Conservation (phyloP, 1,284 basidiomycete genomes). For the Thelephora terrestris region DNA sequence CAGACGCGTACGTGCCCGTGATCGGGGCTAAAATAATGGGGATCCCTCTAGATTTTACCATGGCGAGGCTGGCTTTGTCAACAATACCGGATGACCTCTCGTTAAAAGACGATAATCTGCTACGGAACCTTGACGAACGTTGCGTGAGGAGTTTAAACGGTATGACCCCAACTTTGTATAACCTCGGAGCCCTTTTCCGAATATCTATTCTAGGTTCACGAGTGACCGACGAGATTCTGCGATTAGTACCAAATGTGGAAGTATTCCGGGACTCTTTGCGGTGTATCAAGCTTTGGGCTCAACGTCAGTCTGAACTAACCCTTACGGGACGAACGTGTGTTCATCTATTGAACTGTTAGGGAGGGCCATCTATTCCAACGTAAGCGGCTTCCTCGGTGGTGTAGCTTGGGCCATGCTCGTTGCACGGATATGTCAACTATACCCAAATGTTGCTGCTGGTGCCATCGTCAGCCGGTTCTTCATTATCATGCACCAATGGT, state of each 20-base stretch:
- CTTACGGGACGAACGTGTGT: background rate
- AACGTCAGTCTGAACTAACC: slow-evolving; percentile 48
- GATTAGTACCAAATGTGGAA: slow-evolving; percentile 89
- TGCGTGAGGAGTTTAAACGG: slow-evolving; percentile 94
- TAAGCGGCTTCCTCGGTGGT: slow-evolving; percentile 95
- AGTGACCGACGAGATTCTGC: slow-evolving; percentile 93
- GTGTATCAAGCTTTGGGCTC: slow-evolving; percentile 98
- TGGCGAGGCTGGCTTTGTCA: slow-evolving; percentile 78
- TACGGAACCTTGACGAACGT: slow-evolving; percentile 90
- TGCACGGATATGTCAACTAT: slow-evolving; percentile 97
- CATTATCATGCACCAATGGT: slow-evolving; percentile 96
- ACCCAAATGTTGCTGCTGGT: slow-evolving; percentile 90
- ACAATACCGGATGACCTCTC: slow-evolving; percentile 88
- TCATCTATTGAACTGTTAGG: slow-evolving; percentile 34
- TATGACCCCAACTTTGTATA: slow-evolving; percentile 22
- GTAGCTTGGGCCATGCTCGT: slow-evolving; percentile 99
- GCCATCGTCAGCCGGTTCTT: slow-evolving; percentile 97
- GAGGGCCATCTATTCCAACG: slow-evolving; percentile 96
- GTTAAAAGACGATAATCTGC: slow-evolving; percentile 83
- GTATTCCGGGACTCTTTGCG: slow-evolving; percentile 93
- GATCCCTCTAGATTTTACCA: slow-evolving; percentile 90
- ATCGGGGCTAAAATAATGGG: slow-evolving; percentile 89
- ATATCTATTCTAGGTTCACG: slow-evolving; percentile 60
- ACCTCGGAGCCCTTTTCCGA: slow-evolving; percentile 5
- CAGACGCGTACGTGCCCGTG: slow-evolving; percentile 93